Evolutionary conservation across 2,329 filamentous ascomycete species (phyloP).

Genomic region (Nigrograna mackinnonii): DNA sequence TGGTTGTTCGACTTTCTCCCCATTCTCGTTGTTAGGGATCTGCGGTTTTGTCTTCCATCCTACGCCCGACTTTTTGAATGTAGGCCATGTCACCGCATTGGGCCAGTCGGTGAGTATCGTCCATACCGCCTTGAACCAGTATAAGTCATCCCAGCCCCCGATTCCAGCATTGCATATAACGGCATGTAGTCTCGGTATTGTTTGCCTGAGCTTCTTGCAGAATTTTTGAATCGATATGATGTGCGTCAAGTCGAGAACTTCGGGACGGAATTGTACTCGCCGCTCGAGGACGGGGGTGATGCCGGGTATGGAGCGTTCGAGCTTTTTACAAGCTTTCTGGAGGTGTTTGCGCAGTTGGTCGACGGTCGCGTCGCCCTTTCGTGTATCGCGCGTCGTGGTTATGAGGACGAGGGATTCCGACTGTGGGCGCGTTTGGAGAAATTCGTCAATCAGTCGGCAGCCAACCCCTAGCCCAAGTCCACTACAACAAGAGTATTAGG

Average conservation of each 20-base stretch:
- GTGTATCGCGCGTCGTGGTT: conserved; percentile 76
- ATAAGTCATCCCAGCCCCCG: conserved; percentile 80
- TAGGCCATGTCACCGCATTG: conserved; percentile 74
- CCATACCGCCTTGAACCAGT: conserved; percentile 67
- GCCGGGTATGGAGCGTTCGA: conserved; percentile 39
- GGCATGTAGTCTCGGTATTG: conserved; percentile 73
- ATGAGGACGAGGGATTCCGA: conserved; percentile 76
- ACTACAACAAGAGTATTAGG: conserved; percentile 52
- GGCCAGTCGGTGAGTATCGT: conserved; percentile 64
- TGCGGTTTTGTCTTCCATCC: conserved; percentile 61
- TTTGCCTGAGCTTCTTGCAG: conserved; percentile 54
- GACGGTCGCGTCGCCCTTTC: conserved; percentile 76
- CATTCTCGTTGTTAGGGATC: conserved; percentile 34
- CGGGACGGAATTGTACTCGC: conserved; percentile 57
- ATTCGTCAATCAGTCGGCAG: conserved; percentile 86
- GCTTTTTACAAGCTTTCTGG: conserved; percentile 45
- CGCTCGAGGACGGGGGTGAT: conserved; percentile 44
- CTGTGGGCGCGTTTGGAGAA: conserved; percentile 70
- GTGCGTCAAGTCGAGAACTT: conserved; percentile 61
- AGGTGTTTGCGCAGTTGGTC: conserved; percentile 66
- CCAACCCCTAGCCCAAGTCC: conserved; percentile 85
- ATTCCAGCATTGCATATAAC: conserved; percentile 87
- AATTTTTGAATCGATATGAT: conserved; percentile 60
- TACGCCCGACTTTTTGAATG: conserved; percentile 69
- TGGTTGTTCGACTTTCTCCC: conserved; percentile 51